phyloP scores from a whole-genome alignment of 352 stramenopile genomes.

The Elongisporangium anandrum region DNA sequence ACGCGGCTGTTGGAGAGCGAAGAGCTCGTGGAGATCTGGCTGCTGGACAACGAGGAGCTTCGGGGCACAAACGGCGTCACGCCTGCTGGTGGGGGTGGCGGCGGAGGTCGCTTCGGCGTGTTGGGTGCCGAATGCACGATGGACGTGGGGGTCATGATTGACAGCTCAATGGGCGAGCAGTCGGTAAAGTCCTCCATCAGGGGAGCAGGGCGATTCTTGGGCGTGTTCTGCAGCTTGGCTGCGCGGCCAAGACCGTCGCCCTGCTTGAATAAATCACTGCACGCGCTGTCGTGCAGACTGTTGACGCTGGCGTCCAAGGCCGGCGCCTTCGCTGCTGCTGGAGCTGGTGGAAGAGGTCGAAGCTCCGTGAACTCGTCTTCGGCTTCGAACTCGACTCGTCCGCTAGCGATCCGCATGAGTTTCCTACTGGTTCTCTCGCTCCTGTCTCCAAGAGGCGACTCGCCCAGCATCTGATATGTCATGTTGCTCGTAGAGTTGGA shows the following conservation, averaged over 20 bases:
- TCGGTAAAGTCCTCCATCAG: conserved; percentile 1
- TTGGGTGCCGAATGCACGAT: neutral
- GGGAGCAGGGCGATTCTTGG: neutral
- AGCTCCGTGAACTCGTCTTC: conserved; percentile 34
- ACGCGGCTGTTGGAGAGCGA: neutral
- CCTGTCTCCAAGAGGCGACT: neutral
- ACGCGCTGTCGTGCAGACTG: conserved; percentile 8
- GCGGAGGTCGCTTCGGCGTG: conserved; percentile 3
- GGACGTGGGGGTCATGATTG: neutral
- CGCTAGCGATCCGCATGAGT: conserved; percentile 9
- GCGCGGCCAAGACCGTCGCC: conserved; percentile 4
- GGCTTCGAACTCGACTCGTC: conserved; percentile 20
- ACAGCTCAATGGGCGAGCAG: conserved; percentile 3
- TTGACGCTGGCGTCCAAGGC: conserved; percentile 1
- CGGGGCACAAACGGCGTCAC: conserved; percentile 4
- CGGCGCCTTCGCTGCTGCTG: neutral
- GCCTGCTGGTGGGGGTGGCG: conserved; percentile 1
- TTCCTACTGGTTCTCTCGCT: conserved; percentile 8
- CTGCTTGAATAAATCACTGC: conserved; percentile 4
- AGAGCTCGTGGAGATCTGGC: conserved; percentile 11
- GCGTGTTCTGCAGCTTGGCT: neutral
- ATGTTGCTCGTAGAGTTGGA: too few species aligned
- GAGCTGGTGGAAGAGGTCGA: neutral
- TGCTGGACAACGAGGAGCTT: conserved; percentile 22
- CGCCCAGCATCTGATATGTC: too few species aligned